phyloP scores from a whole-genome alignment of 2,329 filamentous ascomycete species.

The Penicillium sp. region DNA sequence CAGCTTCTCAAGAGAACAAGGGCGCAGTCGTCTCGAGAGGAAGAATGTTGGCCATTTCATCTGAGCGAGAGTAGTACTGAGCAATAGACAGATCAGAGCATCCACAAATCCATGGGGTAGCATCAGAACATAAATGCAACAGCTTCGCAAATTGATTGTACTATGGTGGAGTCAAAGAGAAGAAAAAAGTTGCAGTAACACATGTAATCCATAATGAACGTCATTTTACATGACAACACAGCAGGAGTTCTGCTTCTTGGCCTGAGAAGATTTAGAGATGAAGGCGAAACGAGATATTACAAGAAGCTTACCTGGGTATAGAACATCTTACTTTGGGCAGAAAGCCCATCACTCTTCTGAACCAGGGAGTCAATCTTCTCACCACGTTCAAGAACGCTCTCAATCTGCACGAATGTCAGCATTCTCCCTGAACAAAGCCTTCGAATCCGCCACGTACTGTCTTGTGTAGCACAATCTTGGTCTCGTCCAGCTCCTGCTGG shows the following conservation, averaged over 20 bases:
- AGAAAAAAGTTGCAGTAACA: conserved; percentile 1
- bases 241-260: conserved; percentile 79
- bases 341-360: conserved; percentile 86
- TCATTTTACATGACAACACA: conserved; percentile 61
- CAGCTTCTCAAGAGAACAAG: conserved; percentile 1
- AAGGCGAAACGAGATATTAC: neutral
- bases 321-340: conserved; percentile 95
- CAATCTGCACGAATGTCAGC: conserved; percentile 44
- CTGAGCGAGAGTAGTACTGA: neutral
- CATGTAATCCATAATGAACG: neutral
- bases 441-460: conserved; percentile 63
- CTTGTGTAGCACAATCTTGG: conserved; percentile 95
- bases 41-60: neutral
- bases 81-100: neutral
- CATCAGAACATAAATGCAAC: conserved; percentile 6
- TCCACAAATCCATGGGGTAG: conserved; percentile 4
- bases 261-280: conserved; percentile 42
- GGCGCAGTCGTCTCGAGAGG: neutral
- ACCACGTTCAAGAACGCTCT: conserved; percentile 68
- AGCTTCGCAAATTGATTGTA: conserved; percentile 14
- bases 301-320: conserved; percentile 64
- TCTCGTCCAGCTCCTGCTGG: conserved; percentile 94
- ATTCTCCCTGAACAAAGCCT: neutral
- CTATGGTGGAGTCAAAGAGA: conserved; percentile 9
- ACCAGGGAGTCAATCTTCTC: conserved; percentile 97